These are phyloP conservation scores for Meyerozyma elateridarum DNA, from an alignment of 1,139 yeast species.

Conservation along the genomic window DNA sequence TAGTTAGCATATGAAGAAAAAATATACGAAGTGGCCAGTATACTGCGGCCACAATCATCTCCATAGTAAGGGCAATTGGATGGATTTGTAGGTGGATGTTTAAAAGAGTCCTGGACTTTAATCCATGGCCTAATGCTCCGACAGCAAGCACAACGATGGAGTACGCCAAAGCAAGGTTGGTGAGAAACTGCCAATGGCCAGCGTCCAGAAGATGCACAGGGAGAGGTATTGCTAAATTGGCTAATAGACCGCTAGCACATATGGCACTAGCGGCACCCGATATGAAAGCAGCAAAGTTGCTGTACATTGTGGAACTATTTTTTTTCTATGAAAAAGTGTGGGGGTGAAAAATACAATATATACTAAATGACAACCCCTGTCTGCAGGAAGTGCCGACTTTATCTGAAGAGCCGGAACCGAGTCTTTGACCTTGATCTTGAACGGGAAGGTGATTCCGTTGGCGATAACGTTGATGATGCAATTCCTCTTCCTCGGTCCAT, in stretches of 20 bases:
- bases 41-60: constrained; percentile 52
- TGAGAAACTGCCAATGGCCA: constrained; percentile 66
- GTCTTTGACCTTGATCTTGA: constrained; percentile 7
- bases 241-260: too few species aligned
- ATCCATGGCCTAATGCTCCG: constrained; percentile 38
- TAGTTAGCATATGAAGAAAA: constrained; percentile 34
- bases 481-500: constrained; percentile 7
- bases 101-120: constrained; percentile 20
- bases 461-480: constrained; percentile 2
- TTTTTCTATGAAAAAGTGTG: too few species aligned
- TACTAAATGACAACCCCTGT: too few species aligned
- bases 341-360: too few species aligned
- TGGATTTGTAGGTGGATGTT: constrained; percentile 35
- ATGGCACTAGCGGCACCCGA: too few species aligned
- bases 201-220: constrained; percentile 49
- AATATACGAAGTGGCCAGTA: constrained; percentile 66
- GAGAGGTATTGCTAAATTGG: too few species aligned
- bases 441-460: constrained; percentile 6
- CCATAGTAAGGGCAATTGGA: constrained; percentile 53
- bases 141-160: constrained; percentile 42
- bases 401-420: constrained; percentile 8
- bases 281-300: too few species aligned
- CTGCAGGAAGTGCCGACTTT: too few species aligned
- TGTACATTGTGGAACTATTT: too few species aligned
- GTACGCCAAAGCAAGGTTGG: constrained; percentile 51